phyloP scores from a whole-genome alignment of 768 basidiomycete species.

The Amanita rubescens region DNA sequence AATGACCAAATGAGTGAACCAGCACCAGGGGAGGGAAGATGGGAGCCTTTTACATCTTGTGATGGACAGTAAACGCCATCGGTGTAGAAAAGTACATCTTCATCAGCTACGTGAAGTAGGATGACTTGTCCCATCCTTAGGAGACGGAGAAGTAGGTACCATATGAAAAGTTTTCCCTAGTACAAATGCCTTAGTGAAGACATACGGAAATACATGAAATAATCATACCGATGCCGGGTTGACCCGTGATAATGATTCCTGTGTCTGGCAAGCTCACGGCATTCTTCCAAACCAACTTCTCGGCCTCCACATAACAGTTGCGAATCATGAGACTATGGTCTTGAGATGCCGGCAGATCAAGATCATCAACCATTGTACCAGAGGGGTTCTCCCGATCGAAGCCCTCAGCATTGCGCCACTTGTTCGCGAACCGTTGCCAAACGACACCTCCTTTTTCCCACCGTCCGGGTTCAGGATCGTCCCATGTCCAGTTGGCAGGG shows the following conservation, averaged over 20 bases:
- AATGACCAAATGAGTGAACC: background rate
- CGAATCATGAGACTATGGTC: constrained; percentile 2
- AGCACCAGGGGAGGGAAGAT: constrained; percentile 1
- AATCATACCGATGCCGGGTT: background rate
- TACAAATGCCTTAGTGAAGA: background rate
- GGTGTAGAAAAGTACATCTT: background rate
- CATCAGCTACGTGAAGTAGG: background rate
- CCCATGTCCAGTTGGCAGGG: constrained; percentile 2
- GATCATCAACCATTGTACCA: background rate
- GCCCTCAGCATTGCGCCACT: background rate
- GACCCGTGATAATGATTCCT: background rate
- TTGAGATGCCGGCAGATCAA: background rate
- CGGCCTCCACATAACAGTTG: constrained; percentile 1
- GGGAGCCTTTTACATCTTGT: background rate
- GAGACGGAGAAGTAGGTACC: background rate
- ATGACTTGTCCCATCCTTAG: background rate
- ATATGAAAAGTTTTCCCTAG: constrained; percentile 1
- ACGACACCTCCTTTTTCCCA: background rate
- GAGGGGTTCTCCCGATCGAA: constrained; percentile 1
- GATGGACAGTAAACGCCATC: background rate
- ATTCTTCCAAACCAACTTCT: constrained; percentile 1
- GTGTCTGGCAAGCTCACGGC: background rate
- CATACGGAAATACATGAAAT: background rate
- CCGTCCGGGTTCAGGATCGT: background rate
- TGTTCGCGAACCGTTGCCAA: constrained; percentile 1